Evolutionary conservation across 768 basidiomycete genomes (phyloP).

Genomic region (Mycena rebaudengoi): DNA sequence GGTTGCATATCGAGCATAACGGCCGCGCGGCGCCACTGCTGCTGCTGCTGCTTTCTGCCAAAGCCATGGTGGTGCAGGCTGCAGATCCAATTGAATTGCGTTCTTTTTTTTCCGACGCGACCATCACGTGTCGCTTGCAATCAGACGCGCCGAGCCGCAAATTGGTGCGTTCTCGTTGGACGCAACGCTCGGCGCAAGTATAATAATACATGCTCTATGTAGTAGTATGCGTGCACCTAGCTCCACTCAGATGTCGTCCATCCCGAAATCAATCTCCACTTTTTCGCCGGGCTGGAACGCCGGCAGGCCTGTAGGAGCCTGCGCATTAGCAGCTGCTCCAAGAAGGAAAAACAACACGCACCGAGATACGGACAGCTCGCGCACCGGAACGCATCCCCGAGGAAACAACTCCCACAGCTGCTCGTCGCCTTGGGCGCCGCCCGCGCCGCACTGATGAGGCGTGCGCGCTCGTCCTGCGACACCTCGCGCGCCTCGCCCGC

Average conservation of each 20-base stretch:
- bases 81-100: no score
- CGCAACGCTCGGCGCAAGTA: no score
- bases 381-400: constrained; percentile 98
- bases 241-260: constrained; percentile 81
- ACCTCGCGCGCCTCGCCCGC: constrained; percentile 68
- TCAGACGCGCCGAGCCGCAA: background rate
- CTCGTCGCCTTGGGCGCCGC: constrained; percentile 89
- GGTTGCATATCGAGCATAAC: constrained; percentile 60
- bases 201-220: background rate
- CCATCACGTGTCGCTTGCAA: constrained; percentile 6
- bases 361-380: constrained; percentile 95
- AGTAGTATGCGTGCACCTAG: constrained; percentile 1
- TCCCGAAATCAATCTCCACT: constrained; percentile 88
- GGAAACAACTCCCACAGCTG: constrained; percentile 96
- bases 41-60: constrained; percentile 1
- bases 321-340: constrained; percentile 19
- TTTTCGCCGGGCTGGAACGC: constrained; percentile 99
- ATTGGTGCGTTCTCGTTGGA: no score
- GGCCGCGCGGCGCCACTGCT: background rate
- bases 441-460: constrained; percentile 69
- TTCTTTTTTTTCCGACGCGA: no score
- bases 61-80: background rate
- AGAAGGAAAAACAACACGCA: constrained; percentile 50
- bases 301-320: constrained; percentile 78
- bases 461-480: constrained; percentile 67